Evolutionary conservation across 805 yeast genomes (phyloP), one percentile per base, ranked within the genome.

Genomic region (Candida suzukii): DNA sequence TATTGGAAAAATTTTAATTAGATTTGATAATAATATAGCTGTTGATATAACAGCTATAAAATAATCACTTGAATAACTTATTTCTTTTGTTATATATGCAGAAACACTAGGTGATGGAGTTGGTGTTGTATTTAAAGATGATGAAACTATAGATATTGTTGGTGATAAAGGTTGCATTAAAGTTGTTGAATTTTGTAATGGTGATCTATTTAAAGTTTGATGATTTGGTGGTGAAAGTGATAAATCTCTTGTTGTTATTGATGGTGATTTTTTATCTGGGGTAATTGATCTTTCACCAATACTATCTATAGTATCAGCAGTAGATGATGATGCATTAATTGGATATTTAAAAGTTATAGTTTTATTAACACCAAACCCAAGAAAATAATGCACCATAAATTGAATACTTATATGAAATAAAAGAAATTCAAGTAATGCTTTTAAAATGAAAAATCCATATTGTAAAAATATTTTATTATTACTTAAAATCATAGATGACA

Each of bases 1-100:
- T 17, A 93, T 83, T 0, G 99, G 99, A 47, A 91, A 81, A 19
- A 91, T 67, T 54, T 84, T 87, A 31, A 91, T 81, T 1, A 86
- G 78, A 35, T 87, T 79, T 0, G 97, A 80, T 6, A 88, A 71
- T 35, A 90, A 56, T 1, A 88, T 70, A 0, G 95, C 83, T 10
- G 80, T 71, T 1, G 88, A 71, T 16, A 90, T 58, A 4, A 74
- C 71, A n/a, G 63, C 53, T 1, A 48, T 42, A 42, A 48, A 55
- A 37, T 54, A 54, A n/a, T 45, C 52, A 14, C 52, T 39, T 14
- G 73, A 61, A 35, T 61, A 63, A 33, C 68, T 70, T 28, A 57
- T 56, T 39, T 60, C 48, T 33, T 48, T 41, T n/a, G n/a, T n/a
- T n/a, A n/a, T n/a, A n/a, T n/a, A n/a, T n/a, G n/a, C n/a, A n/a